phyloP scores from a whole-genome alignment of 345 rosid species.

The Citrus mangshanensis region DNA sequence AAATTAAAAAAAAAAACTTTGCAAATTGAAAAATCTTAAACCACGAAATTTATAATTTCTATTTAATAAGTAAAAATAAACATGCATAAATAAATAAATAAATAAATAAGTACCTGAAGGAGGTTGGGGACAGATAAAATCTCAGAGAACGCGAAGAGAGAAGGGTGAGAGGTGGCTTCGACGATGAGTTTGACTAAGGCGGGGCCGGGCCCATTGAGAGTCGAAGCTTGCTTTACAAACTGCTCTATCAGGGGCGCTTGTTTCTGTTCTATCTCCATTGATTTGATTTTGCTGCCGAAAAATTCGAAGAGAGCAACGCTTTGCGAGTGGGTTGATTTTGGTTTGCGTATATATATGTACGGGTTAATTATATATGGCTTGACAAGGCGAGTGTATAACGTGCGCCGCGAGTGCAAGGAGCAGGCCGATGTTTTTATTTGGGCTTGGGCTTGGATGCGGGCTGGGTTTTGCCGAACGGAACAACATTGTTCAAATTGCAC shows the following conservation, averaged over 20 bases:
- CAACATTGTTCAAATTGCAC: no score
- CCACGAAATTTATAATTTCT: neutral
- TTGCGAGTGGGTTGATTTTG: neutral
- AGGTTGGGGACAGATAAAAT: constrained; percentile 62
- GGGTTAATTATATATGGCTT: neutral
- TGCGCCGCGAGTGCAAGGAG: neutral
- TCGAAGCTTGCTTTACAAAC: constrained; percentile 35
- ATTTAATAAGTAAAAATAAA: neutral
- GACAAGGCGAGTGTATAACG: neutral
- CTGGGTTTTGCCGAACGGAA: neutral
- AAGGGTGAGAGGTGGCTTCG: constrained; percentile 84
- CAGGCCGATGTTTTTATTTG: neutral
- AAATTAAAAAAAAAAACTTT: neutral
- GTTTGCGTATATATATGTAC: neutral
- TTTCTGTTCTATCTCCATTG: constrained; percentile 42
- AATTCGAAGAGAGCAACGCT: neutral
- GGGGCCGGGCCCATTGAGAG: constrained; percentile 12
- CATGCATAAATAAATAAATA: neutral
- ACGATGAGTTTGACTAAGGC: constrained; percentile 27
- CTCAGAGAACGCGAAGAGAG: constrained; percentile 93
- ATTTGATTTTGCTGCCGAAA: neutral
- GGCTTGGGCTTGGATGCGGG: neutral
- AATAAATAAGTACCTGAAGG: constrained; percentile 32
- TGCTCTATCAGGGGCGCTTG: constrained; percentile 36
- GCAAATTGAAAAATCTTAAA: neutral